Conservation (phyloP, 2,329 filamentous ascomycete species). For the Xylaria digitata region DNA sequence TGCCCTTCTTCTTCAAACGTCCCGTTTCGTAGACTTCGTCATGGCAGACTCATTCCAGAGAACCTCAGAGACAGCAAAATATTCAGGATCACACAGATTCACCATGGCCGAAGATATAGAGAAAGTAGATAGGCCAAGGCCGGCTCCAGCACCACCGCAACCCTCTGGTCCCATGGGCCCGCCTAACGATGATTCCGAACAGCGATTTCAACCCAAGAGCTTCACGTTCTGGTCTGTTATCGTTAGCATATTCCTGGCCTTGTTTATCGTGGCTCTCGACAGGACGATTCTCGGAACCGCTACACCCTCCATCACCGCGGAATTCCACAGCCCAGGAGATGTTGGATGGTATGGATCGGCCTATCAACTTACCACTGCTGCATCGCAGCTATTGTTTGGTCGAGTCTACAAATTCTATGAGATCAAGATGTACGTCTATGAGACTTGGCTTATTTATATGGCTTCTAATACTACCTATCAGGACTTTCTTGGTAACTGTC, state of each 20-base stretch:
- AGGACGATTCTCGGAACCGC: slow-evolving; percentile 68
- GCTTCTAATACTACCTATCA: slow-evolving; percentile 36
- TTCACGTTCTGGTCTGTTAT: slow-evolving; percentile 67
- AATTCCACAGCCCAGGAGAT: slow-evolving; percentile 68
- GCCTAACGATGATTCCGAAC: slow-evolving; percentile 43
- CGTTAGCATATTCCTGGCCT: slow-evolving; percentile 63
- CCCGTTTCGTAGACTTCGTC: slow-evolving; percentile 1
- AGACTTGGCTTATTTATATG: slow-evolving; percentile 4
- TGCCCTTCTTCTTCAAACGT: neutral
- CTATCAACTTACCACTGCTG: slow-evolving; percentile 69
- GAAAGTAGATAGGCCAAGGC: slow-evolving; percentile 25
- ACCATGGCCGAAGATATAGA: slow-evolving; percentile 38
- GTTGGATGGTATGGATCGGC: slow-evolving; percentile 73
- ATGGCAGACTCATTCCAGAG: slow-evolving; percentile 38
- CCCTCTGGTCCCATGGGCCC: slow-evolving; percentile 9
- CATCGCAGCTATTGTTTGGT: slow-evolving; percentile 65
- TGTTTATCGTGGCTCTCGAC: slow-evolving; percentile 69
- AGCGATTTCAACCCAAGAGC: slow-evolving; percentile 64
- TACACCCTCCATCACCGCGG: slow-evolving; percentile 66
- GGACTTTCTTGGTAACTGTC: slow-evolving; percentile 60
- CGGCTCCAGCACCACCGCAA: slow-evolving; percentile 10
- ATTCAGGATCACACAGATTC: slow-evolving; percentile 13
- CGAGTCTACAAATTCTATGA: slow-evolving; percentile 66
- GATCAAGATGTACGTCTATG: slow-evolving; percentile 56
- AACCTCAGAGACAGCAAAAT: slow-evolving; percentile 34